Conservation (phyloP, 2,329 filamentous ascomycete species). For the Fusarium paranaense region DNA sequence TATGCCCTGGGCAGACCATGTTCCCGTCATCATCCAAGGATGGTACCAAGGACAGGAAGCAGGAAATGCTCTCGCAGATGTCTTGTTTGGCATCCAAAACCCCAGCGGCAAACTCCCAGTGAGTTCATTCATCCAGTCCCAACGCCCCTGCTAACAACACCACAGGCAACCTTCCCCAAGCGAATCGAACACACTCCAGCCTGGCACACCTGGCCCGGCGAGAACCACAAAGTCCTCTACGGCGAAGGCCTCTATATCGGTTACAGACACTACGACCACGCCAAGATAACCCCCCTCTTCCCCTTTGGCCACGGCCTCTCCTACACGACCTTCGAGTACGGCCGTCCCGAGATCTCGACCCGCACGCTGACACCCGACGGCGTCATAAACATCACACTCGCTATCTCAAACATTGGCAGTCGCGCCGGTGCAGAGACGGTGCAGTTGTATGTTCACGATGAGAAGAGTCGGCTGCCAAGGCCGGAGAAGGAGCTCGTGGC, state of each 20-base stretch:
- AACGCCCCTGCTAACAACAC: background rate
- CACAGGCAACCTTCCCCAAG: slow-evolving; percentile 73
- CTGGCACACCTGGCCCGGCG: slow-evolving; percentile 79
- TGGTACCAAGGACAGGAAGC: slow-evolving; percentile 71
- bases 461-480: slow-evolving; percentile 70
- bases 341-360: slow-evolving; percentile 63
- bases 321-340: slow-evolving; percentile 77
- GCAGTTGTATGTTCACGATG: slow-evolving; percentile 75
- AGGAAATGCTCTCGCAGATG: slow-evolving; percentile 74
- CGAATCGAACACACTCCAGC: slow-evolving; percentile 74
- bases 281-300: slow-evolving; percentile 70
- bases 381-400: slow-evolving; percentile 59
- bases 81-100: slow-evolving; percentile 75
- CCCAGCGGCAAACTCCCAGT: slow-evolving; percentile 78
- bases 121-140: background rate
- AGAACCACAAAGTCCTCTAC: slow-evolving; percentile 75
- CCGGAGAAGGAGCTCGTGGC: slow-evolving; percentile 78
- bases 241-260: slow-evolving; percentile 80
- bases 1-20: slow-evolving; percentile 74
- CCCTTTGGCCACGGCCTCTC: slow-evolving; percentile 80
- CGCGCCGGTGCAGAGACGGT: slow-evolving; percentile 72
- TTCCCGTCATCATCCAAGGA: slow-evolving; percentile 73
- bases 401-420: slow-evolving; percentile 66
- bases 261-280: slow-evolving; percentile 78
- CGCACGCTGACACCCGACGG: slow-evolving; percentile 53